Evolutionary conservation across 441 rosid genomes (phyloP), one percentile per base, ranked within the genome.

Genomic region (Corymbia calophylla): DNA sequence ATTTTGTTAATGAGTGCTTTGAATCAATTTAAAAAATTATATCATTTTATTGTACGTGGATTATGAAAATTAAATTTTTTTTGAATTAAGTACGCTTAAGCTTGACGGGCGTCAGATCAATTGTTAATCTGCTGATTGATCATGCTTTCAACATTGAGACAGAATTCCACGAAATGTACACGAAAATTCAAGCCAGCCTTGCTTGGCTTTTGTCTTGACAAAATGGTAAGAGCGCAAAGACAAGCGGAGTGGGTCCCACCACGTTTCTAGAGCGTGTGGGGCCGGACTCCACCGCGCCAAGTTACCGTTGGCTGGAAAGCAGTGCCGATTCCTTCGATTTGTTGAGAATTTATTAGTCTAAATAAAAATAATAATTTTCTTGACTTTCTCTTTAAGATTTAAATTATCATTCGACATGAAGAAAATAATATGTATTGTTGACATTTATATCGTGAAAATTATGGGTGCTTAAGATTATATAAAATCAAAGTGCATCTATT

Each of bases 11-110:
- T 3, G 1, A 19, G 27, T 10, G 5, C 0, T 4, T 5, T 13
- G 4, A 6, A 73, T 5, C 2, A 2, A 35, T 11, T 1, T 39
- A 3, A 39, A 39, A 35, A 73, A 11, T 13, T 6, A 0, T n/a
- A 7, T 2, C 2, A 0, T 7, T 16, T 64, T 21, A 11, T 21
- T 5, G 29, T 39, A 12, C 1, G 2, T 0, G 1, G 17, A 21
- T n/a, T 11, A 19, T 3, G 29, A 35, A 70, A 35, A 19, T 19
- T 35, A 19, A 6, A 70, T 70, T 2, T 35, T 35, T 9, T 32
- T 70, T 39, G 27, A 70, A 19, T 35, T 70, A 23, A 70, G 48
- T 6, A 11, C 0, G 16, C 49, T 70, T 35, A 35, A 19, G 29
- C 48, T 70, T 58, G 12, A 58, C n/a, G 11, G 6, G 16, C 27